Evolutionary conservation across 2,329 filamentous ascomycete species (phyloP).

Genomic region (Diaporthe destruens): DNA sequence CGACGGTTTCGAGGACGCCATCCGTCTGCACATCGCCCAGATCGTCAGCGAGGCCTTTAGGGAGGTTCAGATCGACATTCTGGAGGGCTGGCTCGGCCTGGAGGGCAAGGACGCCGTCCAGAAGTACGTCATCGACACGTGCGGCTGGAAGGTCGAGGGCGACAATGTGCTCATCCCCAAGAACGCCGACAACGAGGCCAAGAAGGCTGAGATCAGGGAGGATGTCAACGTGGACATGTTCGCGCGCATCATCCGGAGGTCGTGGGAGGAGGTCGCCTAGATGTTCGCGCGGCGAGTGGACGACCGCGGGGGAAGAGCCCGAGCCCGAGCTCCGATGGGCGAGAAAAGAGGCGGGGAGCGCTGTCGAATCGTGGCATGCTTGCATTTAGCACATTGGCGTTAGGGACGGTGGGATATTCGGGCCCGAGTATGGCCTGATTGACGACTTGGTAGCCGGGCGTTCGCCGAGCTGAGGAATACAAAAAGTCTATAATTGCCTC

Average conservation of each 20-base stretch:
- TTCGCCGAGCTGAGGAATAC: constrained; percentile 36
- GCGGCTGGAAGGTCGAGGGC: constrained; percentile 84
- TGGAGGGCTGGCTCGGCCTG: constrained; percentile 83
- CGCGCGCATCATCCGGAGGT: constrained; percentile 81
- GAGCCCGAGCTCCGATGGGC: background rate
- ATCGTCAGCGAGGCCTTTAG: constrained; percentile 86
- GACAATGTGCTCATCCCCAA: constrained; percentile 81
- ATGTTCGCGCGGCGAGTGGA: background rate
- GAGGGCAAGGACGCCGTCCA: constrained; percentile 72
- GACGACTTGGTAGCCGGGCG: constrained; percentile 38
- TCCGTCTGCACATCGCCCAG: constrained; percentile 89
- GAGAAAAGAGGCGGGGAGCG: background rate
- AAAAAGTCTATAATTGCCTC: constrained; percentile 35
- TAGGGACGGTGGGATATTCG: constrained; percentile 28
- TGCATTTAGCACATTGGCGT: constrained; percentile 38
- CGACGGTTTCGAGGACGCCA: constrained; percentile 91
- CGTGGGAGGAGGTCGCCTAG: constrained; percentile 84
- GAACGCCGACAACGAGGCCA: constrained; percentile 98
- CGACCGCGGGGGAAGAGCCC: too few species aligned
- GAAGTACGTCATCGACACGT: constrained; percentile 87
- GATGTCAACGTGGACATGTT: constrained; percentile 94
- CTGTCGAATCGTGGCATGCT: constrained; percentile 35
- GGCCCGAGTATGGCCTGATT: constrained; percentile 33
- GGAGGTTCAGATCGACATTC: constrained; percentile 74
- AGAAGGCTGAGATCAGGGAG: constrained; percentile 94